Percentiles rank a stretch among this genome's conserved stretches.
phyloP scores from a whole-genome alignment of 1,284 basidiomycete genomes.

The Meira nashicola region DNA sequence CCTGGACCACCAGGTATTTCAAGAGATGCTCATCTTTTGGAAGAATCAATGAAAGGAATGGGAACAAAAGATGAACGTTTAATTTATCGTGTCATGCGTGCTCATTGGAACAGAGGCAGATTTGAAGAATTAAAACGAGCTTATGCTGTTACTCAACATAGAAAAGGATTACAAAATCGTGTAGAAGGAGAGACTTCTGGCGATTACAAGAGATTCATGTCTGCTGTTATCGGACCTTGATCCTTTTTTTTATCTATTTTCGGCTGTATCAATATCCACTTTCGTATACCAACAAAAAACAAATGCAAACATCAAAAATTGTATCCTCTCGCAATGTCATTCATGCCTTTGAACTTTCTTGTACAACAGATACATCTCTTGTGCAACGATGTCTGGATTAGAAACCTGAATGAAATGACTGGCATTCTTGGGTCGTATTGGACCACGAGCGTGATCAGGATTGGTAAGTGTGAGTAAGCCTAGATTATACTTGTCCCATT shows the following conservation, averaged over 20 bases:
- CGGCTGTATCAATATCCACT: not conserved
- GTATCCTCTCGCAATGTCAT: no score
- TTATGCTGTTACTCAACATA: slow-evolving; percentile 43
- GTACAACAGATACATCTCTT: no score
- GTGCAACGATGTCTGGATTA: no score
- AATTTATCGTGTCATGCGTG: slow-evolving; percentile 36
- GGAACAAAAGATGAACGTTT: slow-evolving; percentile 46
- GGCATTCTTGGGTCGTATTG: no score
- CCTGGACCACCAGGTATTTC: slow-evolving; percentile 26
- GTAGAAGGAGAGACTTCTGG: slow-evolving; percentile 44
- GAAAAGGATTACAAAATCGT: slow-evolving; percentile 37
- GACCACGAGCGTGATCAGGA: no score
- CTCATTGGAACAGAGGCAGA: slow-evolving; percentile 45
- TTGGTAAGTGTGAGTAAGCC: no score
- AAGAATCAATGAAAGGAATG: slow-evolving; percentile 48
- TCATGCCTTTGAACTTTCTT: no score
- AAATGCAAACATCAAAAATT: no score
- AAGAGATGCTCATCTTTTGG: slow-evolving; percentile 45
- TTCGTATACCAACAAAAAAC: not conserved
- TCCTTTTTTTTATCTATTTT: not conserved
- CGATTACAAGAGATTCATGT: slow-evolving; percentile 40
- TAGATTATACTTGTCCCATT: no score
- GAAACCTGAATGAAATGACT: no score
- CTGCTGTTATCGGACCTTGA: slow-evolving; percentile 29
- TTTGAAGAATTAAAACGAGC: slow-evolving; percentile 47